Evolutionary conservation across 1,284 basidiomycete genomes (phyloP), one percentile per base, ranked within the genome.

Genomic region (Veloboletus limbatus): DNA sequence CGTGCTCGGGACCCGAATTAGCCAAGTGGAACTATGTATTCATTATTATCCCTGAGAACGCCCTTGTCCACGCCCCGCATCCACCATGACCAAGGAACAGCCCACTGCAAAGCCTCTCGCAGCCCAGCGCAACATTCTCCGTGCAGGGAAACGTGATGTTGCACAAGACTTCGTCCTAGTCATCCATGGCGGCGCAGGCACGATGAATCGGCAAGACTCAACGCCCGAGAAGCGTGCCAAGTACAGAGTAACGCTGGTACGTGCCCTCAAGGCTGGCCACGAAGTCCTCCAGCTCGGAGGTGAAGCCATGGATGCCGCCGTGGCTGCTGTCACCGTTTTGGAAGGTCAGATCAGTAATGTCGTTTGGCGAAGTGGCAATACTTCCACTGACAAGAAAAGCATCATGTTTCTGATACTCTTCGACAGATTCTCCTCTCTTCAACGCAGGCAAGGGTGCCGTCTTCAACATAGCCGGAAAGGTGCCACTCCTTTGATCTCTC

Each of bases 271-370:
- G 26, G 78, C 78, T 5, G 90, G 90, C 1, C 71, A 90, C 56
- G 60, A 75, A 20, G 71, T 90, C 14, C 74, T 92, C 30, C 66
- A 64, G 27, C 61, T 72, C 3, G 86, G 85, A 18, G 86, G 87
- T 1, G 84, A 88, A 56, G 88, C 89, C 4, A 81, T 92, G 73
- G 87, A 92, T 58, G 88, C 89, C n/a, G 80, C 76, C 3, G 82
- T 85, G 3, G 82, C 85, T 7, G 87, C 89, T 0, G 89, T 90
- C 6, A 71, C 76, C 0, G 67, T 73, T 8, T 72, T 92, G 74
- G 89, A 92, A 76, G 82, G 87, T 82, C 41, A n/a, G 68, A 43
- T n/a, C 24, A n/a, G 6, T n/a, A n/a, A n/a, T n/a, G n/a, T n/a
- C n/a, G n/a, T n/a, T n/a, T n/a, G n/a, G n/a, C n/a, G n/a, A n/a